Evolutionary conservation across 2,329 filamentous ascomycete genomes (phyloP), one percentile per base, ranked within the genome.

Genomic region (Niveomyces coronatus): DNA sequence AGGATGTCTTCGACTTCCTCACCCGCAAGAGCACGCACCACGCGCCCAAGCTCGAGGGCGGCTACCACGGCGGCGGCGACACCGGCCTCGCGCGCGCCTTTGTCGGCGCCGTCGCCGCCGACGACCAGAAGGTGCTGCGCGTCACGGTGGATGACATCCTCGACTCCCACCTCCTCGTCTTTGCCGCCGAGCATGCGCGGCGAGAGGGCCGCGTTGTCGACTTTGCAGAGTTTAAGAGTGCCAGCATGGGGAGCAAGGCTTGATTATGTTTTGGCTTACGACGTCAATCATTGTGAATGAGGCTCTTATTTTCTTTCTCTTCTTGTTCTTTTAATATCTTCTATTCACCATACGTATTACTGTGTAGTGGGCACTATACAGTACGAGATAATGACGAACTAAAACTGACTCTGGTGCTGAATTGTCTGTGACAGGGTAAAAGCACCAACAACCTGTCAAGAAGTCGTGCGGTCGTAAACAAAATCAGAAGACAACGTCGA

Each of bases 1-100:
- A 45, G 43, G 36, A 43, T 27, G 41, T 45, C 6, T 45, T 43
- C 20, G 43, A 45, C 29, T 45, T 45, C 14, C 38, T 45, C 10
- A 41, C 41, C 8, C 18, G 43, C 10, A 38, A 31, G 9, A 42
- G 17, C 22, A 43, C 24, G 14, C 41, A 43, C 26, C 32, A 45
- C 24, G 26, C 41, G 5, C 43, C 43, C 4, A 43, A 41, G 18
- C 35, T 43, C 9, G 43, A 45, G 10, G 43, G 43, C 19, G 43
- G 43, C 22, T 43, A 43, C 18, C 43, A 45, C 23, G 43, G 43
- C 14, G 43, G 43, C 29, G 43, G 43, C 30, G 43, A 45, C 32
- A 43, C 38, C 6, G 43, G 43, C 5, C 38, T 45, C 14, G 43
- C 41, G 9, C 40, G 40, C 4, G 37, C 43, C 11, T 45, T 45